Percentiles rank a stretch among this genome's conserved stretches.
Evolutionary conservation across 2,329 filamentous ascomycete species (phyloP).

Genomic region (Geosmithia flava): DNA sequence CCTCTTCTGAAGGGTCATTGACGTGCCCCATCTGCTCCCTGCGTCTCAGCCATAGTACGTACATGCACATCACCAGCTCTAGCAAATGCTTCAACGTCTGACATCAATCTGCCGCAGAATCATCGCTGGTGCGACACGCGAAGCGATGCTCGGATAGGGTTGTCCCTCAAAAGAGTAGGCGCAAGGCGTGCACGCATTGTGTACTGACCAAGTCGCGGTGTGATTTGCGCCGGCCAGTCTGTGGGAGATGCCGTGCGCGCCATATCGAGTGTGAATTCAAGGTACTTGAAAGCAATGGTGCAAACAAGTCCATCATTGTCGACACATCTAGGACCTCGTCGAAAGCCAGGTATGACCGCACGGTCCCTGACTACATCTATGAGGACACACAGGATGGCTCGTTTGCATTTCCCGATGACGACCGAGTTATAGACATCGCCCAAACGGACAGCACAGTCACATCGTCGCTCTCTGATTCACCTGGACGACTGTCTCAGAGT

Average conservation of each 20-base stretch:
- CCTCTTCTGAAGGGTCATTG: neutral
- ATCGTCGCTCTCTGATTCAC: too few species aligned
- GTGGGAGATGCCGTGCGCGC: slow-evolving; percentile 1
- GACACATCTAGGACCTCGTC: too few species aligned
- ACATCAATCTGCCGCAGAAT: neutral
- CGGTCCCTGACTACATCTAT: too few species aligned
- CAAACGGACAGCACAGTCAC: too few species aligned
- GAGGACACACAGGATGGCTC: too few species aligned
- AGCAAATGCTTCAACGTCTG: neutral
- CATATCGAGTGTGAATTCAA: neutral
- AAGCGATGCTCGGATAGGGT: slow-evolving; percentile 1
- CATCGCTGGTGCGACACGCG: slow-evolving; percentile 1
- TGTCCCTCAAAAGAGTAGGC: neutral
- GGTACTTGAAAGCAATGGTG: too few species aligned
- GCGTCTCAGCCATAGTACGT: neutral
- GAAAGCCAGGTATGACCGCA: too few species aligned
- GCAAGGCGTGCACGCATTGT: slow-evolving; percentile 1
- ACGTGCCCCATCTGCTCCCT: neutral
- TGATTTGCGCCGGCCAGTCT: slow-evolving; percentile 1
- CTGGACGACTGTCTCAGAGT: too few species aligned
- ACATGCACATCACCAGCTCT: neutral
- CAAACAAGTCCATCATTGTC: too few species aligned
- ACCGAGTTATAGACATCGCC: too few species aligned
- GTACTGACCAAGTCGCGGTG: slow-evolving; percentile 1
- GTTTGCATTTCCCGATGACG: too few species aligned